Evolutionary conservation across 2,329 filamentous ascomycete genomes (phyloP), one percentile per base, ranked within the genome.

Genomic region (Claviceps sp.): DNA sequence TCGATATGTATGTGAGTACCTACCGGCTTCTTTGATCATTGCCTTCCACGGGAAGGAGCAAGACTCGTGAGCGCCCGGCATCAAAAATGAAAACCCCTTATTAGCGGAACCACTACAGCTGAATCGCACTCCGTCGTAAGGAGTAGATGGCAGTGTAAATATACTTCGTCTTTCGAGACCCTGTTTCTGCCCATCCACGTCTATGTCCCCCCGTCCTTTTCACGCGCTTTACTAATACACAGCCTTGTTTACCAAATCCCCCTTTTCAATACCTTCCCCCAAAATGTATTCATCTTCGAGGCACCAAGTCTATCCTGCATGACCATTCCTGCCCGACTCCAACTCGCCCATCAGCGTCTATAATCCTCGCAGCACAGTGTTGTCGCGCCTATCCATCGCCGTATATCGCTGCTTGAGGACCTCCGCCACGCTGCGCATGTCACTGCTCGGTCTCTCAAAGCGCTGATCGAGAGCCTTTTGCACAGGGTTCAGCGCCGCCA

Each of bases 331-430:
- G 9, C 5, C 3, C 42, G 8, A 9, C 43, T 14, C 36, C 18
- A 26, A 26, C 50, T 50, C 37, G 50, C 53, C 30, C 43, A 36
- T 26, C 18, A 20, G 37, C 47, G 43, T 52, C 59, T 62, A 69
- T 53, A 69, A 36, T 13, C 71, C 70, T 58, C 72, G 63, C 54
- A 76, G 62, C 52, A 68, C 63, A 30, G 70, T 67, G 54, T 72
- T 70, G 55, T 76, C 70, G 58, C 69, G 67, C 61, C 71, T 58
- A 43, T 72, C 69, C 54, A 76, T 63, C 0, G 72, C 72, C 57
- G 63, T 70, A 60, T 82, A 82, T 58, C 79, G 68, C 61, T 81
- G 76, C 48, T 67, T 70, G 50, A 83, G 64, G 43, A 72, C 69
- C 61, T 81, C 73, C 55, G 77, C 70, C 20, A 76, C 73, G 46